Base-by-base conservation (phyloP, 345 rosid genomes). In the Acer yangbiense region DNA sequence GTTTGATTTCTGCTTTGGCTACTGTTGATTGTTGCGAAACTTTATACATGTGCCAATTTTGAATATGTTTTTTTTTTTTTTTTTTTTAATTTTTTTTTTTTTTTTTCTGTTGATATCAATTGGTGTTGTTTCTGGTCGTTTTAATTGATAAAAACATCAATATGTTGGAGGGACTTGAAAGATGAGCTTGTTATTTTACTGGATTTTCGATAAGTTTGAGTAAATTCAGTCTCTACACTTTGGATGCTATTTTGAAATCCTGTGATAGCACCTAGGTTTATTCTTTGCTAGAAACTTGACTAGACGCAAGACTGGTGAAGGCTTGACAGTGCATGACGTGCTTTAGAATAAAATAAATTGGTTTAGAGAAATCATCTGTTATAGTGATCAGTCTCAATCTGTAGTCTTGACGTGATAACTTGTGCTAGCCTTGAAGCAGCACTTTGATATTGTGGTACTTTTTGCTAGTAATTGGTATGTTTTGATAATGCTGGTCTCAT, bases 221-320 rank as follows among this genome's bases (percentile, higher is more conserved):
- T 21, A 7, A 62, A 20, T 61, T 41, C 54, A 46, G 21, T 73
- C 55, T 17, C 13, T 6, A 7, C 8, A 62, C 6, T 1, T 55
- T 73, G 60, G 39, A 44, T 73, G 69, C 58, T 63, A 25, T 46
- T 73, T 60, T 7, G 21, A 35, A 44, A 41, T 41, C 9, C 25
- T 7, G 9, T 29, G 35, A 29, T 46, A 12, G 68, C 25, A 9
- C 18, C 23, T 65, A 0, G 9, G 12, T 50, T 32, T 12, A 17
- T 50, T 32, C 71, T 50, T 44, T 20, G 67, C 71, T n/a, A 58
- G 63, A 58, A 58, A 21, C 39, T 75, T 55, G 6, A 67, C 6
- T 1, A 52, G 60, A 48, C 17, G 55, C 9, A 3, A 13, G 6
- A 20, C 39, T 55, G 13, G 3, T 74, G 70, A 39, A 27, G 60